Base-by-base conservation (phyloP, 768 basidiomycete genomes). In the Psilocybe cubensis region DNA sequence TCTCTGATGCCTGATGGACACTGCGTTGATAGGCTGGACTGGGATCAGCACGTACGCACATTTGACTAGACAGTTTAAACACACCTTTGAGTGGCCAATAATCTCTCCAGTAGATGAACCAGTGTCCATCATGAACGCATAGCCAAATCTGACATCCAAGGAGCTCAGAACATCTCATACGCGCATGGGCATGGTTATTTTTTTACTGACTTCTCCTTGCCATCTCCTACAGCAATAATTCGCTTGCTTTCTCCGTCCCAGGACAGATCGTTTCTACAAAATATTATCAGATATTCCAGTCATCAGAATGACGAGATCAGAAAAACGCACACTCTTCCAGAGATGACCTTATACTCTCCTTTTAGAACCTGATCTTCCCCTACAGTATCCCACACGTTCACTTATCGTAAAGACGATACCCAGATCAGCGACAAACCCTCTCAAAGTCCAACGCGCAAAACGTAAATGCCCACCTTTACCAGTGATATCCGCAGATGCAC, bases 201-300 rank as follows among this genome's bases (percentile, higher is more conserved):
- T 38, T 14, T 4, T 4, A 69, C 76, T 54, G 31, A 94, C 93
- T 90, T 93, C 66, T 95, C 96, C 57, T 87, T 82, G 31, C 95
- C 95, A 62, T 96, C 93, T 52, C 96, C 96, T 11, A 92, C 96
- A 6, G 89, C 92, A 47, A 98, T 91, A 56, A 98, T 90, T n/a
- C 96, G 83, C 70, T 97, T 96, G 68, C 91, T 93, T 72, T 98
- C 96, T 1, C 91, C 91, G 66, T 98, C 96, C 96, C 96, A 98
- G 10, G 89, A 89, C 20, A 98, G 83, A 73, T 98, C 96, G 64
- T 95, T 95, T 62, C 95, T 94, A 54, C 17, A 38, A 40, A 29
- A 25, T 12, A 12, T 47, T 31, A 21, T 48, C 14, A 43, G 41
- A n/a, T 7, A 18, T 2, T 31, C 10, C 6, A n/a, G 4, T n/a